A percentile compares a stretch with the other conserved stretches of the same genome.
Conservation (phyloP, 257 asterid species). For the Solanum gracilifrons region DNA sequence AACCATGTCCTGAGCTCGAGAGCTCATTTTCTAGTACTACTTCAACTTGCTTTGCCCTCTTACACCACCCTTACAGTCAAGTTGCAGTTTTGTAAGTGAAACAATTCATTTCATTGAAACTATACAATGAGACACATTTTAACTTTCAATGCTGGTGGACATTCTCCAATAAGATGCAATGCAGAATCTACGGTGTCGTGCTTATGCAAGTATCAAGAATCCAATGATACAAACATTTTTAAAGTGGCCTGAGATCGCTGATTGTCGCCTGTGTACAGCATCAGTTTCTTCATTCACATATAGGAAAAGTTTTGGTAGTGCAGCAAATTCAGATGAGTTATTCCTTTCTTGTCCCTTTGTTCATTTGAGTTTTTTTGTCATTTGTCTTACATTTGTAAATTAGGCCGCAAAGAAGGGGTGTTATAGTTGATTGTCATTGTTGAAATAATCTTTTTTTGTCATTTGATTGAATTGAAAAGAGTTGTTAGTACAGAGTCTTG, state of each 20-base stretch:
- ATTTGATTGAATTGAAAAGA: neutral
- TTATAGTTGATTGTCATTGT: neutral
- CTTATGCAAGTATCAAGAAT: neutral
- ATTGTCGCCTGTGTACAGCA: slow-evolving; percentile 12
- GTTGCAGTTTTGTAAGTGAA: slow-evolving; percentile 12
- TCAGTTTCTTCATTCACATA: slow-evolving; percentile 3
- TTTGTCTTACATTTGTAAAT: slow-evolving; percentile 14
- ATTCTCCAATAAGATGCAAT: neutral
- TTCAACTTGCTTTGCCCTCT: slow-evolving; percentile 10
- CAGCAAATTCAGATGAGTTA: slow-evolving; percentile 2
- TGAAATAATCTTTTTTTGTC: neutral
- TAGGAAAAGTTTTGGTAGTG: slow-evolving; percentile 22
- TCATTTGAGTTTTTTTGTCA: neutral
- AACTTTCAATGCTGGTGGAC: neutral
- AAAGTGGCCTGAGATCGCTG: neutral
- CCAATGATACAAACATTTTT: neutral
- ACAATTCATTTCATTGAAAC: slow-evolving; percentile 4
- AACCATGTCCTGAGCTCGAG: slow-evolving; percentile 43
- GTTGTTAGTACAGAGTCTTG: neutral
- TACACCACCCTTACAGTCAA: neutral
- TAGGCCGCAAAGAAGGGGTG: slow-evolving; percentile 5
- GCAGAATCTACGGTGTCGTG: neutral
- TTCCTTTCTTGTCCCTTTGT: neutral
- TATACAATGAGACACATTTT: neutral
- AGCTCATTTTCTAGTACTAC: slow-evolving; percentile 3